phyloP scores from a whole-genome alignment of 768 basidiomycete genomes.

The Boletus pseudopeckii region DNA sequence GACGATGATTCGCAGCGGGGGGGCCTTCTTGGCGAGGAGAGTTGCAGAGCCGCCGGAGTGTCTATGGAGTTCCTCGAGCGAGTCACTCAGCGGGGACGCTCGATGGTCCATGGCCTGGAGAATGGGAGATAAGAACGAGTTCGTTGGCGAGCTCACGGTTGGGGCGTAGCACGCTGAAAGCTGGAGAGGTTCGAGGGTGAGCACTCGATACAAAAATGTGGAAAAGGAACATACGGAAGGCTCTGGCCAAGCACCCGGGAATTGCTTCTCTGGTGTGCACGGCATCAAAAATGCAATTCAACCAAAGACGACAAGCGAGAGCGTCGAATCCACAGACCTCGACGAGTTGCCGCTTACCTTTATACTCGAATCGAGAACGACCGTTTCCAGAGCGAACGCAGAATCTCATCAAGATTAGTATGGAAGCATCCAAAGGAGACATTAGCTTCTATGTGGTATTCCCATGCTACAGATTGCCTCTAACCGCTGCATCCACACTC shows the following conservation, averaged over 20 bases:
- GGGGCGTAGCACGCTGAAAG: background rate
- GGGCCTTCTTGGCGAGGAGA: slow-evolving; percentile 15
- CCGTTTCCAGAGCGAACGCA: slow-evolving; percentile 10
- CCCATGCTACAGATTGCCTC: slow-evolving; percentile 58
- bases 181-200: background rate
- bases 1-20: slow-evolving; percentile 29
- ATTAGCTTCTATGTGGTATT: slow-evolving; percentile 25
- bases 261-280: slow-evolving; percentile 14
- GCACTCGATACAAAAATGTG: background rate
- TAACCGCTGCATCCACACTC: slow-evolving; percentile 79
- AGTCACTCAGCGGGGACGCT: slow-evolving; percentile 4
- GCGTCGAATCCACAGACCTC: slow-evolving; percentile 1
- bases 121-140: background rate
- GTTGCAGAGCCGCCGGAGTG: slow-evolving; percentile 5
- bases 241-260: slow-evolving; percentile 27
- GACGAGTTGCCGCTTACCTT: slow-evolving; percentile 5
- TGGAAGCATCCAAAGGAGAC: slow-evolving; percentile 18
- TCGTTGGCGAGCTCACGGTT: slow-evolving; percentile 3
- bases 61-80: slow-evolving; percentile 10
- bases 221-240: slow-evolving; percentile 14
- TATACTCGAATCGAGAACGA: slow-evolving; percentile 17
- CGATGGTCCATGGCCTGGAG: slow-evolving; percentile 19
- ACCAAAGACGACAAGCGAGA: background rate
- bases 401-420: slow-evolving; percentile 22
- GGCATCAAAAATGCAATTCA: slow-evolving; percentile 23